Percentiles rank a stretch among this genome's conserved stretches.
Evolutionary conservation across 1,139 yeast species (phyloP).

Genomic region (Yamadazyma siamensis): DNA sequence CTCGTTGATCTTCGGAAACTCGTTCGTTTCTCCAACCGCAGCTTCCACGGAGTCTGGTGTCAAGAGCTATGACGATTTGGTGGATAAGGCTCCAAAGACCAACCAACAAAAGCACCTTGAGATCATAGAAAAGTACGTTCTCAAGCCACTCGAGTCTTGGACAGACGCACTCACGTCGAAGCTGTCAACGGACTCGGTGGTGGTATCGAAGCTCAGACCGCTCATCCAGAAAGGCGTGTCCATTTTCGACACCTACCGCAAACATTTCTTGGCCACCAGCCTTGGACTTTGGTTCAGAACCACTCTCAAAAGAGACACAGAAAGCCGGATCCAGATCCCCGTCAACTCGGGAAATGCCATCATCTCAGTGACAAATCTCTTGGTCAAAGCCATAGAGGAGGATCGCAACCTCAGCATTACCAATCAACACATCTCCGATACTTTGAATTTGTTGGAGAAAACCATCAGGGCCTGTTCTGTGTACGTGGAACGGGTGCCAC

Average conservation of each 20-base stretch:
- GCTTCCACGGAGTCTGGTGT: slow-evolving; percentile 3
- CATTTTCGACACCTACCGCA: slow-evolving; percentile 13
- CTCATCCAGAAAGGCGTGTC: slow-evolving; percentile 5
- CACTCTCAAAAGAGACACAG: slow-evolving; percentile 53
- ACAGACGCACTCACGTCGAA: slow-evolving; percentile 3
- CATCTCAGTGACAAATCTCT: slow-evolving; percentile 55
- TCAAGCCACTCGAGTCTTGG: slow-evolving; percentile 1
- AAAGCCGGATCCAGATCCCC: slow-evolving; percentile 56
- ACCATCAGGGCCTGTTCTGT: slow-evolving; percentile 46
- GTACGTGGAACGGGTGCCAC: slow-evolving; percentile 40
- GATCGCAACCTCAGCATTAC: slow-evolving; percentile 55
- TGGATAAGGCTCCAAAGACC: slow-evolving; percentile 3
- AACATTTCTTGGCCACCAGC: slow-evolving; percentile 24
- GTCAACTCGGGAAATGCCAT: slow-evolving; percentile 61
- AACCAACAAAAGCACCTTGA: slow-evolving; percentile 8
- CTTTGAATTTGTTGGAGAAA: slow-evolving; percentile 55
- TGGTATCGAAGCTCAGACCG: slow-evolving; percentile 7
- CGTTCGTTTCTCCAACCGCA: slow-evolving; percentile 14
- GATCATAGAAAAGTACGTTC: slow-evolving; percentile 3
- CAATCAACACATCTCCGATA: slow-evolving; percentile 52
- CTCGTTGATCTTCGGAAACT: slow-evolving; percentile 32
- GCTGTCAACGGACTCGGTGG: slow-evolving; percentile 1
- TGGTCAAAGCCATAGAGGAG: slow-evolving; percentile 61
- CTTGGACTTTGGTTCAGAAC: slow-evolving; percentile 47
- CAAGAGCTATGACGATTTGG: slow-evolving; percentile 12